Evolutionary conservation across 768 basidiomycete genomes (phyloP).

Genomic region (Candolleomyces efflorescens): DNA sequence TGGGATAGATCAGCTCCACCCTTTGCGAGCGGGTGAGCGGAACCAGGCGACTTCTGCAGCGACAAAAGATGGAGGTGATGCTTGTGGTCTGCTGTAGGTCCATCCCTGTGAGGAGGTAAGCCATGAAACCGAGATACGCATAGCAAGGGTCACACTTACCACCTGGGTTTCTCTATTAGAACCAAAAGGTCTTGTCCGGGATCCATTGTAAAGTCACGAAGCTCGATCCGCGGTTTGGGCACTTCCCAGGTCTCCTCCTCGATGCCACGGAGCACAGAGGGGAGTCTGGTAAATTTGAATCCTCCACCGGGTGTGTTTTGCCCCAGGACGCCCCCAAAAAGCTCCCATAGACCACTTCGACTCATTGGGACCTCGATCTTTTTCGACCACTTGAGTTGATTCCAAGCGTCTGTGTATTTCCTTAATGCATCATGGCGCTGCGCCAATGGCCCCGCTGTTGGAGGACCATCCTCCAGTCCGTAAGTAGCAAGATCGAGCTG

Average conservation of each 20-base stretch:
- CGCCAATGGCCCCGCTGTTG: constrained; percentile 19
- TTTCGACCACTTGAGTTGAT: constrained; percentile 30
- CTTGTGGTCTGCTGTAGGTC: constrained; percentile 8
- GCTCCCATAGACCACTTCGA: constrained; percentile 48
- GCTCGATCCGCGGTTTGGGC: constrained; percentile 24
- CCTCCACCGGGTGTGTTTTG: constrained; percentile 27
- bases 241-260: constrained; percentile 41
- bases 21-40: constrained; percentile 40
- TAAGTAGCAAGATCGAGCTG: constrained; percentile 41
- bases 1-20: constrained; percentile 28
- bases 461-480: constrained; percentile 37
- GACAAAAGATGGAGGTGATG: constrained; percentile 42
- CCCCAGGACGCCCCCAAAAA: constrained; percentile 54
- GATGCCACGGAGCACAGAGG: constrained; percentile 46
- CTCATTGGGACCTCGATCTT: constrained; percentile 33
- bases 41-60: constrained; percentile 34
- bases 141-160: constrained; percentile 21
- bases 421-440: constrained; percentile 36
- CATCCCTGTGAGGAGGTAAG: neutral
- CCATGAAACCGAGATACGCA: neutral
- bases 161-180: constrained; percentile 35
- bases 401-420: constrained; percentile 36
- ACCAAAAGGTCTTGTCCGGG: constrained; percentile 64
- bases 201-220: constrained; percentile 64
- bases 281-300: constrained; percentile 44